Base-by-base conservation (phyloP, 2,329 filamentous ascomycete genomes). In the Dryadomyces quercivorus region DNA sequence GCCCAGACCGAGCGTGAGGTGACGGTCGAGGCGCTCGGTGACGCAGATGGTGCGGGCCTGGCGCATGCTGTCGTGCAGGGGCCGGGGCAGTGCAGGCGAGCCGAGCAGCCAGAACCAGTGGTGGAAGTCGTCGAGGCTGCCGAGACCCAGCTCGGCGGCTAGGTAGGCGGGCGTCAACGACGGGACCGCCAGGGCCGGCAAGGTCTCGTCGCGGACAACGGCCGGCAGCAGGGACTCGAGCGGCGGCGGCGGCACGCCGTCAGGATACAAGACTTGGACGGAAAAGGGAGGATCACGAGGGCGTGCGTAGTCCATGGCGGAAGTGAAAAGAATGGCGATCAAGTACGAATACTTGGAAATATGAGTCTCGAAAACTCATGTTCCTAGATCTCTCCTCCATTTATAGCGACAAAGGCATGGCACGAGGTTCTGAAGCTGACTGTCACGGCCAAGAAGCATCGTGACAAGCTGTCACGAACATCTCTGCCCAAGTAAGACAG, bases 11-110 rank as follows among this genome's bases (percentile, higher is more conserved):
- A 66, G 59, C 2, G 61, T 61, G 10, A 70, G 62, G 50, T 69
- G 63, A 43, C 67, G 58, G 56, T 69, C 66, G 55, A 68, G 63
- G 20, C 58, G 59, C 56, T 67, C 65, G 3, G 61, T 63, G 31
- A 67, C 49, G 21, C 62, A 52, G 18, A 66, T 59, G 5, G 58
- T 52, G n/a, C 61, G 56, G 22, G 56, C 57, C 2, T 56, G 58
- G 40, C 59, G 54, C 3, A 49, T 50, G 47, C 60, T 58, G 57
- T 61, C 56, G 52, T 63, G 61, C 52, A 63, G 56, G 6, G 62
- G 60, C 9, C 60, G 59, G 13, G 62, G 62, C 45, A 61, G 56
- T 2, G 54, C 54, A 1, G 59, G 59, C 31, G 56, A 34, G 22
- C 57, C 57, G 3, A 61, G 58, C 53, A 61, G 59, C 59, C 59